phyloP scores from a whole-genome alignment of 2,329 filamentous ascomycete species.

The Stachybotrys chlorohalonatus region DNA sequence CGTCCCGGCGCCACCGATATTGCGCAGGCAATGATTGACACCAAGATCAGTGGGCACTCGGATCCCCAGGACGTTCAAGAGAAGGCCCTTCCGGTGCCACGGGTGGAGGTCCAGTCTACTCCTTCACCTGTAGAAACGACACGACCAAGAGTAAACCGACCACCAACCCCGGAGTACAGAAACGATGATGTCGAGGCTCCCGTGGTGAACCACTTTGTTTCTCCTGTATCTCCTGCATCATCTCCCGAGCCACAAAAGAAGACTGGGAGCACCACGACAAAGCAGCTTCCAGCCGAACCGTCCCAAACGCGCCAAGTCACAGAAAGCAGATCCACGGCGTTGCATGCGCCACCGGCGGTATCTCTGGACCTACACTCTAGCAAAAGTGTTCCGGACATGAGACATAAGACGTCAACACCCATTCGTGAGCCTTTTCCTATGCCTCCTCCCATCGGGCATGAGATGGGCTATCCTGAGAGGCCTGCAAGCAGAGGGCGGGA shows the following conservation, averaged over 20 bases:
- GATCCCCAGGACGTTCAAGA: neutral
- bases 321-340: neutral
- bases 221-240: conserved; percentile 35
- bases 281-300: neutral
- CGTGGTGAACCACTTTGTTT: conserved; percentile 24
- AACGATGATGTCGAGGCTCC: conserved; percentile 30
- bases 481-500: conserved; percentile 11
- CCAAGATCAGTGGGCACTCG: too few relatives aligned
- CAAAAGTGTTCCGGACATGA: conserved; percentile 13
- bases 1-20: conserved; percentile 8
- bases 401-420: conserved; percentile 5
- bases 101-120: neutral
- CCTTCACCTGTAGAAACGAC: neutral
- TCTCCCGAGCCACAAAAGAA: conserved; percentile 28
- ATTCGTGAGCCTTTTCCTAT: conserved; percentile 12
- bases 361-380: conserved; percentile 11
- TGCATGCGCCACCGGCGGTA: conserved; percentile 1
- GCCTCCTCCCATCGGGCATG: conserved; percentile 4
- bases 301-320: neutral
- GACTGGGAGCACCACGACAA: neutral
- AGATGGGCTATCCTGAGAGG: conserved; percentile 6
- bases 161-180: conserved; percentile 41
- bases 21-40: neutral
- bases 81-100: neutral
- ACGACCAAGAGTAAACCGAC: conserved; percentile 20